These are phyloP conservation scores for Lentinula guzmanii DNA, from an alignment of 768 basidiomycete genomes.

Conservation along the genomic window DNA sequence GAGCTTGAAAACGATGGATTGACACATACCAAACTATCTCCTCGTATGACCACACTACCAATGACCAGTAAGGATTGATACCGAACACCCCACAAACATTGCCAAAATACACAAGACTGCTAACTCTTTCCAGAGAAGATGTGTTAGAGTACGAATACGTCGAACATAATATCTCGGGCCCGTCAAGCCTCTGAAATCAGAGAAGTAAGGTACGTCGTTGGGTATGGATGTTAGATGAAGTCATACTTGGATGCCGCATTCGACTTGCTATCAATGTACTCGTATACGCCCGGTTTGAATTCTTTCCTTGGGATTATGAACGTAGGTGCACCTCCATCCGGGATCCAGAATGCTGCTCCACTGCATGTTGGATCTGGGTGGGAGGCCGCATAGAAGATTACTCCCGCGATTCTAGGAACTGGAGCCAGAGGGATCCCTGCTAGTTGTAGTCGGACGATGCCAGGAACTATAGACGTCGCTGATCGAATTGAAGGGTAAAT, in stretches of 20 bases:
- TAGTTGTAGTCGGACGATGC: conserved; percentile 8
- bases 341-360: conserved; percentile 11
- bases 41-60: neutral
- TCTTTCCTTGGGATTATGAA: conserved; percentile 17
- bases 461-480: conserved; percentile 21
- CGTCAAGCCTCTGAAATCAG: neutral
- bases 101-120: neutral
- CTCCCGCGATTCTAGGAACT: conserved; percentile 21
- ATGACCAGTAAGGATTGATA: neutral
- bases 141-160: neutral
- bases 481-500: neutral
- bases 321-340: conserved; percentile 16
- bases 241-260: conserved; percentile 7
- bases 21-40: neutral
- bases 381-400: conserved; percentile 24
- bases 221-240: neutral
- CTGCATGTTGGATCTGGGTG: conserved; percentile 17
- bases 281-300: conserved; percentile 23
- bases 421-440: conserved; percentile 25
- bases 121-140: neutral
- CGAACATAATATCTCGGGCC: neutral
- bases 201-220: neutral
- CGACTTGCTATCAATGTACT: conserved; percentile 14
- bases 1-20: neutral
- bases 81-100: neutral